Evolutionary conservation across 169 alveolate species (phyloP), one percentile per base, ranked within the genome.

Genomic region (Cryptosporidium ryanae): DNA sequence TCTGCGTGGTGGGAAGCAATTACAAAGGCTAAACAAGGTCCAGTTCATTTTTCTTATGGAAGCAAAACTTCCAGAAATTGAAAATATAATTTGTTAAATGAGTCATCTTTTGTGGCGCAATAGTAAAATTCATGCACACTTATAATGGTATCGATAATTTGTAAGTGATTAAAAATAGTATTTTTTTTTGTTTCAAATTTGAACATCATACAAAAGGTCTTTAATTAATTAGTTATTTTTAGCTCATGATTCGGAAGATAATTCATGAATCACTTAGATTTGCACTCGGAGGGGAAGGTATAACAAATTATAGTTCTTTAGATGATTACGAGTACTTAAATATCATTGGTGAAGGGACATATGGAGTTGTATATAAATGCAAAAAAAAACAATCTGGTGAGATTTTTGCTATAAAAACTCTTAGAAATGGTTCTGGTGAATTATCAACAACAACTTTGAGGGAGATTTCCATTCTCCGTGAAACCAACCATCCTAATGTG

Each of bases 281-380:
- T 13, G 44, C 64, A 23, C n/a, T 43, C 10, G 87, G 76, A 34
- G 76, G 63, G 10, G 27, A 31, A 23, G 87, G 38, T 21, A 0
- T 7, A 18, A 50, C 18, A 48, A 15, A 10, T 44, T 34, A 27
- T 4, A 38, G 8, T 38, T 50, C 64, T 3, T 90, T 92, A 7
- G 93, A 82, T 3, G 92, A 87, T 71, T 97, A 95, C 90, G 95
- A 95, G 91, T 92, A 92, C 89, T 66, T 95, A 65, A 96, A 96
- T 63, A 95, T 95, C 87, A 94, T 97, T 70, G 98, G 99, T 50
- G 97, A 94, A 82, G 99, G 99, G 12, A 96, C 99, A 1, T 97
- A 96, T 90, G 99, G 99, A 43, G 94, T 97, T 38, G 99, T 97
- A 6, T 96, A 94, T 87, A 94, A 95, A 82, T 93, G 94, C 25